phyloP scores from a whole-genome alignment of 768 basidiomycete species.

The Dacryopinax spathularia region DNA sequence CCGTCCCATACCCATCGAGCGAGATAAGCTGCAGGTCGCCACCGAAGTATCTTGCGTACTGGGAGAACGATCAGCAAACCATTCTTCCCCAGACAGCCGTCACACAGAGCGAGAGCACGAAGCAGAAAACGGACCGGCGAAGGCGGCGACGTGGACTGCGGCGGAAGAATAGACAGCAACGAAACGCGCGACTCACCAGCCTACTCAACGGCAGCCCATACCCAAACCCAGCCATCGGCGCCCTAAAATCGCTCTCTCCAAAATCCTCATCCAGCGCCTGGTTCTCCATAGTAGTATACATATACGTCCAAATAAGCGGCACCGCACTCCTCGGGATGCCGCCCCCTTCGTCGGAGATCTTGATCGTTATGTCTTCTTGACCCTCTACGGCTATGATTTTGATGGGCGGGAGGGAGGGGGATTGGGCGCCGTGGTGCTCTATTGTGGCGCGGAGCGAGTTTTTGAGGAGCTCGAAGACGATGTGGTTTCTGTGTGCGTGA shows the following conservation, averaged over 20 bases:
- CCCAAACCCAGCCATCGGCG: constrained; percentile 94
- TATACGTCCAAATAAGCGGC: constrained; percentile 96
- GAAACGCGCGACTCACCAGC: constrained; percentile 41
- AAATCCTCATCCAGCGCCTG: constrained; percentile 50
- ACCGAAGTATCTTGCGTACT: constrained; percentile 93
- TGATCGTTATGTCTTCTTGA: constrained; percentile 97
- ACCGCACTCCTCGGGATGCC: constrained; percentile 82
- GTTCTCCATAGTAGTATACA: constrained; percentile 76
- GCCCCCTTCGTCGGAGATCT: constrained; percentile 94
- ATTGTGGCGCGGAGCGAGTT: constrained; percentile 96
- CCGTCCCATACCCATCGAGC: constrained; percentile 97
- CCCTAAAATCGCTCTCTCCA: constrained; percentile 72
- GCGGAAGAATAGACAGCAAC: neutral
- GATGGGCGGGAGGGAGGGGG: constrained; percentile 72
- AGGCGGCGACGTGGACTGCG: neutral
- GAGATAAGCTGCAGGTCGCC: constrained; percentile 86
- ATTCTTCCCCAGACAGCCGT: too few species aligned
- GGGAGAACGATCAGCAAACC: too few species aligned
- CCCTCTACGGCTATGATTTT: constrained; percentile 92
- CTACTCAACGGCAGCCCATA: constrained; percentile 87
- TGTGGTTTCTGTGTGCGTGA: constrained; percentile 47
- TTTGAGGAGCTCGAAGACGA: constrained; percentile 92
- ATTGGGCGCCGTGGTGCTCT: constrained; percentile 71
- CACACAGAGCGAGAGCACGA: too few species aligned
- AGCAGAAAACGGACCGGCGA: too few species aligned